phyloP scores from a whole-genome alignment of 1,284 basidiomycete species.

The Pseudozyma sp. region DNA sequence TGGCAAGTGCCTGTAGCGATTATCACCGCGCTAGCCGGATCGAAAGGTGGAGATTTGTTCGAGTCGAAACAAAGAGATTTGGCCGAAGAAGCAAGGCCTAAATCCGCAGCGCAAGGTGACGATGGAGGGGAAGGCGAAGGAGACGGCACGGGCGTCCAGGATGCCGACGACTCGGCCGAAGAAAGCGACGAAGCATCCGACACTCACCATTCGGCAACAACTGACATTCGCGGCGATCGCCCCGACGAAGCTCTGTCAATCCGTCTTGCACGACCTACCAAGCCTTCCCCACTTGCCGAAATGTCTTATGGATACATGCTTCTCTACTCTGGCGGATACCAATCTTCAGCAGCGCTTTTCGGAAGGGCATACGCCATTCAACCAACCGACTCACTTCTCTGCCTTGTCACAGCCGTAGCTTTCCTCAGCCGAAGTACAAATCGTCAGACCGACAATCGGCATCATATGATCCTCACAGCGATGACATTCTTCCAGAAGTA shows the following conservation, averaged over 20 bases:
- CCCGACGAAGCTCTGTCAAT: conserved; percentile 19
- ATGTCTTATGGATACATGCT: conserved; percentile 89
- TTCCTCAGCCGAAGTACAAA: conserved; percentile 91
- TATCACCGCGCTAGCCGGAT: not conserved
- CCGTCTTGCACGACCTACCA: conserved; percentile 42
- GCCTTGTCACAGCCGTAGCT: conserved; percentile 82
- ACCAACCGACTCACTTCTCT: conserved; percentile 85
- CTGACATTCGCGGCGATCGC: conserved; percentile 28
- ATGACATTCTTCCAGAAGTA: conserved; percentile 52
- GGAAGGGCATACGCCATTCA: conserved; percentile 87
- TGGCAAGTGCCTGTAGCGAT: conserved; percentile 32
- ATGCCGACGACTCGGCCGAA: conserved; percentile 47
- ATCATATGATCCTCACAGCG: conserved; percentile 73
- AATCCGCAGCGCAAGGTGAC: not conserved
- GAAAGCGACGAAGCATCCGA: conserved; percentile 30
- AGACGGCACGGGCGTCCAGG: conserved; percentile 3
- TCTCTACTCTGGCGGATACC: conserved; percentile 84
- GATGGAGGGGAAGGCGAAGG: conserved; percentile 43
- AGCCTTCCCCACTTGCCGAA: conserved; percentile 75
- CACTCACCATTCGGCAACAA: not conserved
- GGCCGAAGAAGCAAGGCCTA: conserved; percentile 6
- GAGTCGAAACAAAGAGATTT: conserved; percentile 8
- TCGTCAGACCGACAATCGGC: conserved; percentile 91
- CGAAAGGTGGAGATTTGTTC: not conserved
- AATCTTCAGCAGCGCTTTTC: conserved; percentile 88